Evolutionary conservation across 306 rosid species (phyloP).

Genomic region (Herpetospermum pedunculosum): DNA sequence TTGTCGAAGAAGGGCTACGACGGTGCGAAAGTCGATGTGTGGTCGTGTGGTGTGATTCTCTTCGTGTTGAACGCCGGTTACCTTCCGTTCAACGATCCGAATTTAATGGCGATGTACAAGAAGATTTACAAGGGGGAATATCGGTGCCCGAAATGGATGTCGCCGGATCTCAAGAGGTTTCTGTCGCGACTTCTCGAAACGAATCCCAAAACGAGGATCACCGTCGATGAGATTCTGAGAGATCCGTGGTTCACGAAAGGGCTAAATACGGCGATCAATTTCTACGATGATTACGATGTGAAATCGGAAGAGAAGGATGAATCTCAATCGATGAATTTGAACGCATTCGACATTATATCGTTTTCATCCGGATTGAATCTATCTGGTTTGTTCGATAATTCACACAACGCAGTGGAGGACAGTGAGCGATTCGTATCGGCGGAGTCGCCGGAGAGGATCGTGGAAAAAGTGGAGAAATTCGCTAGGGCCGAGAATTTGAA

Average conservation of each 20-base stretch:
- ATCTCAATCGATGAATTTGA: slow-evolving; percentile 22
- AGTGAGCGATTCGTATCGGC: slow-evolving; percentile 25
- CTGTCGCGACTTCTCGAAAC: slow-evolving; percentile 42
- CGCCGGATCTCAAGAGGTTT: slow-evolving; percentile 38
- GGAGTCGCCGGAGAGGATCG: slow-evolving; percentile 25
- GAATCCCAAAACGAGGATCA: slow-evolving; percentile 45
- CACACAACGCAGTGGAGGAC: slow-evolving; percentile 6
- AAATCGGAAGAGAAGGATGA: slow-evolving; percentile 15
- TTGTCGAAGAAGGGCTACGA: slow-evolving; percentile 57
- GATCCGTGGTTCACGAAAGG: slow-evolving; percentile 62
- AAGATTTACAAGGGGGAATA: slow-evolving; percentile 62
- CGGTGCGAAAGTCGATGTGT: slow-evolving; percentile 61
- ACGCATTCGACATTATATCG: slow-evolving; percentile 58
- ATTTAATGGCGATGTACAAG: slow-evolving; percentile 55
- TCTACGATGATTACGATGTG: slow-evolving; percentile 18
- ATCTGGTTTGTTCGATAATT: slow-evolving; percentile 31
- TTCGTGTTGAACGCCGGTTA: slow-evolving; percentile 56
- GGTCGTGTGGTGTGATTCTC: slow-evolving; percentile 59
- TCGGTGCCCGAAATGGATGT: slow-evolving; percentile 58
- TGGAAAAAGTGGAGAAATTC: slow-evolving; percentile 24
- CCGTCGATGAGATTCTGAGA: slow-evolving; percentile 32
- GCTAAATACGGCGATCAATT: slow-evolving; percentile 21
- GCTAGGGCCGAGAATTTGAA: slow-evolving; percentile 27
- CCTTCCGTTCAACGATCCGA: slow-evolving; percentile 63
- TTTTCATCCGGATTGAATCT: slow-evolving; percentile 51